A percentile compares a stretch with the other conserved stretches of the same genome.
phyloP scores from a whole-genome alignment of 306 rosid species.

The Ormosia semicastrata region DNA sequence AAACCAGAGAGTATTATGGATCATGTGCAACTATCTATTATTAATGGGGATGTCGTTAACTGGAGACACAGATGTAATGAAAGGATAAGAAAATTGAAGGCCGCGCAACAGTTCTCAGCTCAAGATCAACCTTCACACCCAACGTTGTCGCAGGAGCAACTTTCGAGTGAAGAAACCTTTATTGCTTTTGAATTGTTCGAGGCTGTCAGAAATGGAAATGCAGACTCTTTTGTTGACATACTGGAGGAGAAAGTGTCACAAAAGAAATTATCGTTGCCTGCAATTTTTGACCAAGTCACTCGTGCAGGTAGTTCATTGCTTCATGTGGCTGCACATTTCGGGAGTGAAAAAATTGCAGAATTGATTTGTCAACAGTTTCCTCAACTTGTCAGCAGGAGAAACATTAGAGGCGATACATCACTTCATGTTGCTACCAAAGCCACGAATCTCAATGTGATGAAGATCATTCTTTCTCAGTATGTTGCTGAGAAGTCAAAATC shows the following conservation, averaged over 20 bases:
- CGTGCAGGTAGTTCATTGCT: constrained; percentile 20
- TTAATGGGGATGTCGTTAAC: no score
- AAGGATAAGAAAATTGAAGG: no score
- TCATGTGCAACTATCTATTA: no score
- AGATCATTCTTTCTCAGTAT: neutral
- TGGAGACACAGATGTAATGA: no score
- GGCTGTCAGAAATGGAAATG: neutral
- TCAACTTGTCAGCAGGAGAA: neutral
- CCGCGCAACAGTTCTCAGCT: no score
- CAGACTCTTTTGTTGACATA: neutral
- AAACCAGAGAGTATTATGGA: no score
- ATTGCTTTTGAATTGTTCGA: neutral
- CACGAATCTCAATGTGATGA: neutral
- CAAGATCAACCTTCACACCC: no score
- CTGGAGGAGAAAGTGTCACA: neutral
- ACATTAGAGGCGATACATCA: constrained; percentile 6
- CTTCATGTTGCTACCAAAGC: constrained; percentile 32
- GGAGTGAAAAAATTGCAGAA: neutral
- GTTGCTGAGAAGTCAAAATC: neutral
- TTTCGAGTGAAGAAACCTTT: no score
- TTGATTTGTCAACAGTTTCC: neutral
- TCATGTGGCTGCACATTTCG: constrained; percentile 16
- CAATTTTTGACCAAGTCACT: neutral
- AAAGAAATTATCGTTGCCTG: neutral
- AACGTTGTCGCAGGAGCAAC: no score